Evolutionary conservation across 768 basidiomycete species (phyloP).

Genomic region (Leccinum subgranulosum): DNA sequence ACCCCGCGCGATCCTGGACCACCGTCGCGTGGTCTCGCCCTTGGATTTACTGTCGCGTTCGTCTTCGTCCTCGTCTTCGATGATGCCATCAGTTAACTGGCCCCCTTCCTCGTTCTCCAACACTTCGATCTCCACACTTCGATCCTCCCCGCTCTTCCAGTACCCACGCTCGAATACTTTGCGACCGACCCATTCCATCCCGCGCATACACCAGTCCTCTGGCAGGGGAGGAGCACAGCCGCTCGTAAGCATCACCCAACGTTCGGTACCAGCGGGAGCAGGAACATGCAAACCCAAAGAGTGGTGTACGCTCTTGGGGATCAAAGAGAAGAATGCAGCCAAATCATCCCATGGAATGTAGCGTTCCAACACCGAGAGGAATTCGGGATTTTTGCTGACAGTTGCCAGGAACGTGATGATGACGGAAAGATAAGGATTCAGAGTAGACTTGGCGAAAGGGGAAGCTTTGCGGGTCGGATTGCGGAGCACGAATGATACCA

Average conservation of each 20-base stretch:
- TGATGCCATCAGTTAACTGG: conserved; percentile 70
- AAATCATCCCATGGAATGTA: conserved; percentile 83
- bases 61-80: conserved; percentile 73
- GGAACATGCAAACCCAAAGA: conserved; percentile 40
- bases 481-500: conserved; percentile 70
- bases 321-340: conserved; percentile 55
- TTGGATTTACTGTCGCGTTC: conserved; percentile 24
- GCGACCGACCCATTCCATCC: conserved; percentile 94
- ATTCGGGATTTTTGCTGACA: conserved; percentile 59
- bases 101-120: conserved; percentile 57
- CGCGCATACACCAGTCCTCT: conserved; percentile 95
- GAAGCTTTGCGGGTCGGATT: conserved; percentile 60
- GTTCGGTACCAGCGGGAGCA: conserved; percentile 38
- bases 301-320: conserved; percentile 53
- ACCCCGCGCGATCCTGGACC: conserved; percentile 72
- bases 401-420: conserved; percentile 88
- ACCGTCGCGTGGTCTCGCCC: conserved; percentile 53
- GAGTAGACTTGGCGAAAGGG: conserved; percentile 47
- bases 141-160: conserved; percentile 80
- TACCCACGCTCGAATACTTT: conserved; percentile 91
- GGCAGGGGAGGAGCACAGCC: conserved; percentile 70
- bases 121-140: conserved; percentile 72
- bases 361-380: conserved; percentile 64
- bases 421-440: conserved; percentile 87
- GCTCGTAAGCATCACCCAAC: conserved; percentile 66